These are phyloP conservation scores for Saccharomyces pastorianus DNA, from an alignment of 1,139 yeast genomes.

Conservation along the genomic window DNA sequence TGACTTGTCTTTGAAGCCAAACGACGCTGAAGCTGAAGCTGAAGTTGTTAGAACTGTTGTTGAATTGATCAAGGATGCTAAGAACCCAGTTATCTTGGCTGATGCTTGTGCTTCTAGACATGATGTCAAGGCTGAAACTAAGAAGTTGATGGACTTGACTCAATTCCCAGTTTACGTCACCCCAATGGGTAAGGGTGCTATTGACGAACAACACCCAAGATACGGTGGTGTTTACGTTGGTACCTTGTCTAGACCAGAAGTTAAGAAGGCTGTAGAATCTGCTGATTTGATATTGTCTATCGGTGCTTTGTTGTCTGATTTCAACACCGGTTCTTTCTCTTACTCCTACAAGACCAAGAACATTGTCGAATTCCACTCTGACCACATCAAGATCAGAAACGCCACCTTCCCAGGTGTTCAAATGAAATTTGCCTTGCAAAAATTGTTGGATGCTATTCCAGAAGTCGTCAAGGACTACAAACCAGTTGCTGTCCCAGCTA, in stretches of 20 bases:
- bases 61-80: constrained; percentile 45
- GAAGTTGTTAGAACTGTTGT: constrained; percentile 59
- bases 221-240: constrained; percentile 88
- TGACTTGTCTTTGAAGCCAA: constrained; percentile 51
- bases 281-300: constrained; percentile 71
- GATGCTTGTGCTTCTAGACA: constrained; percentile 88
- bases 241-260: constrained; percentile 65
- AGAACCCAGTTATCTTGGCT: constrained; percentile 66
- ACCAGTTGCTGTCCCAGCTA: constrained; percentile 43
- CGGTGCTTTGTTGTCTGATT: constrained; percentile 80
- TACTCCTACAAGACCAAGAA: constrained; percentile 73
- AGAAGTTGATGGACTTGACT: constrained; percentile 54
- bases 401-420: constrained; percentile 73
- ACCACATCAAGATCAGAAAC: constrained; percentile 65
- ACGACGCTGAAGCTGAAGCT: constrained; percentile 61
- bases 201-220: constrained; percentile 66
- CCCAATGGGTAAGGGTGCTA: constrained; percentile 83
- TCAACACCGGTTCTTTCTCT: constrained; percentile 84
- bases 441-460: constrained; percentile 37
- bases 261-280: constrained; percentile 64
- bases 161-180: constrained; percentile 80
- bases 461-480: constrained; percentile 36
- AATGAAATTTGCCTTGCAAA: constrained; percentile 61
- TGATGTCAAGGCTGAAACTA: constrained; percentile 54
- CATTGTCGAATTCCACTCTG: constrained; percentile 85